Evolutionary conservation across 2,329 filamentous ascomycete species (phyloP).

Genomic region (Metarhizium anisopliae): DNA sequence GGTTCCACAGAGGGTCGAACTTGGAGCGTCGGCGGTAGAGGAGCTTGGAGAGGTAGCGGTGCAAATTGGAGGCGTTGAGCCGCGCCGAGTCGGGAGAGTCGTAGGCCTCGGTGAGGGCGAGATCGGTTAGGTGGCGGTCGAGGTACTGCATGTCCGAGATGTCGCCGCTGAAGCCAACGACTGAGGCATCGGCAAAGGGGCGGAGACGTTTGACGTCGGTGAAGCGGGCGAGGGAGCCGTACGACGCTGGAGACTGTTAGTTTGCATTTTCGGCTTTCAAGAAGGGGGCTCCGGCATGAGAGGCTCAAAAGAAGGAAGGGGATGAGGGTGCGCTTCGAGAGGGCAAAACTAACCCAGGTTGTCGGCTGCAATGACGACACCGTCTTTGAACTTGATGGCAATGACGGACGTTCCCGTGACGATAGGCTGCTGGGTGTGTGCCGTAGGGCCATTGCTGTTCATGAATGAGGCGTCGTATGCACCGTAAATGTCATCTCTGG

Average conservation of each 20-base stretch:
- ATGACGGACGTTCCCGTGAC: conserved; percentile 96
- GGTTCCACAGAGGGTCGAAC: conserved; percentile 97
- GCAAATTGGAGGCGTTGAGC: conserved; percentile 86
- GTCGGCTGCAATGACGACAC: conserved; percentile 93
- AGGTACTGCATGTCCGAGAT: conserved; percentile 99
- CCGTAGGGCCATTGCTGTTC: conserved; percentile 58
- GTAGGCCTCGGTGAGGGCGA: conserved; percentile 87
- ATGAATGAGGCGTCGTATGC: conserved; percentile 85
- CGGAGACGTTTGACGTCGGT: conserved; percentile 93
- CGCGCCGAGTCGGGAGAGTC: conserved; percentile 31
- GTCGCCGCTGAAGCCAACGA: conserved; percentile 93
- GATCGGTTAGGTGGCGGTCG: conserved; percentile 78
- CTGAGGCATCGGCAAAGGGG: conserved; percentile 71
- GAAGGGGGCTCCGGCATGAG: too few species aligned
- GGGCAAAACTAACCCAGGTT: conserved; percentile 63
- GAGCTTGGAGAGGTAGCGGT: conserved; percentile 93
- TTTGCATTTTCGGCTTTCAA: neutral
- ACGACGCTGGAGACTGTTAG: conserved; percentile 59
- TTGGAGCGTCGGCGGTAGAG: conserved; percentile 91
- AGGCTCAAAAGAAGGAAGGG: neutral
- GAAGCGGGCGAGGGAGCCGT: conserved; percentile 94
- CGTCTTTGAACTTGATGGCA: conserved; percentile 90
- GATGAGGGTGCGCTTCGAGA: neutral
- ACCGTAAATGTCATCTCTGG: conserved; percentile 94
- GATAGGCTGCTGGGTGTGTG: conserved; percentile 85